Evolutionary conservation across 2,329 filamentous ascomycete genomes (phyloP).

Genomic region (Cryphonectria parasitica): DNA sequence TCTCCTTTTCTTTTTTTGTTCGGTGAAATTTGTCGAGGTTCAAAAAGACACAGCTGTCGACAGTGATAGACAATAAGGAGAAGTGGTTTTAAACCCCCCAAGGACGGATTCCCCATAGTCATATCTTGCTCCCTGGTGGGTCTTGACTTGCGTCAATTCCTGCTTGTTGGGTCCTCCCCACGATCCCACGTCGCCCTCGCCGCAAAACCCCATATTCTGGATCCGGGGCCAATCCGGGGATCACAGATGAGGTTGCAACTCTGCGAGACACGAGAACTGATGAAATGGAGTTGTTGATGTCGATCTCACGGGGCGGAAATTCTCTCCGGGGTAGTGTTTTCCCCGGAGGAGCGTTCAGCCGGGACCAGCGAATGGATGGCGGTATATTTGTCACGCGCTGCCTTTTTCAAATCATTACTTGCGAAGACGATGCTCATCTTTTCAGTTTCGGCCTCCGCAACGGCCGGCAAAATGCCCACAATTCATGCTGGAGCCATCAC

Average conservation of each 20-base stretch:
- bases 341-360: conserved; percentile 14
- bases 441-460: neutral
- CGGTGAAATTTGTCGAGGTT: neutral
- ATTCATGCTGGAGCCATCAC: neutral
- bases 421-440: neutral
- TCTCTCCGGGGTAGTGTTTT: conserved; percentile 12
- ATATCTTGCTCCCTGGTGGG: conserved; percentile 9
- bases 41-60: neutral
- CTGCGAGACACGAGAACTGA: neutral
- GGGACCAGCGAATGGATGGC: conserved; percentile 7
- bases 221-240: conserved; percentile 12
- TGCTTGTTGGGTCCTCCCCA: conserved; percentile 4
- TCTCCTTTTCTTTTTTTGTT: too few species aligned
- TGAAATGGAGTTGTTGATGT: neutral
- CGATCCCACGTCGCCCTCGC: conserved; percentile 12
- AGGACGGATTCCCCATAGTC: neutral
- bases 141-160: neutral
- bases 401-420: neutral
- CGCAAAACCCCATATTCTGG: conserved; percentile 8
- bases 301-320: conserved; percentile 1
- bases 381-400: conserved; percentile 15
- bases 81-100: neutral
- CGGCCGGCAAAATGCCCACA: neutral
- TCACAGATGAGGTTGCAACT: conserved; percentile 12
- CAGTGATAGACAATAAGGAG: neutral